A percentile compares a stretch with the other conserved stretches of the same genome.
Evolutionary conservation across 1,284 basidiomycete species (phyloP).

Genomic region (Pseudozyma sp.): DNA sequence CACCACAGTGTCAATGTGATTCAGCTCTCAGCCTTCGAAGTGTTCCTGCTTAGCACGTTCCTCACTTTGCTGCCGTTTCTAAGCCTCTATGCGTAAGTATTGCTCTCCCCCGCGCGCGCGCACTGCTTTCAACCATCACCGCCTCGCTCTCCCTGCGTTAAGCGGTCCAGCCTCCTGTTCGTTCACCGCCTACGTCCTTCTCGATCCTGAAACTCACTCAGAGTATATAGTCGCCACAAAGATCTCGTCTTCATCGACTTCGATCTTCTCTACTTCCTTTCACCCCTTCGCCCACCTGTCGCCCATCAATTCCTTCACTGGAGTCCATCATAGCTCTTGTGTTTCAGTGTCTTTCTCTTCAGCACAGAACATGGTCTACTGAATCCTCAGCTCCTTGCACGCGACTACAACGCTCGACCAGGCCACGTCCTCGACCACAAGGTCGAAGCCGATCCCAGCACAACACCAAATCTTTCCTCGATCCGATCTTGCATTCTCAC

Average conservation of each 20-base stretch:
- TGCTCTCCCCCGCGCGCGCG: not conserved
- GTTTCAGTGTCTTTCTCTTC: not conserved
- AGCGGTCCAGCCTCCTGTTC: not conserved
- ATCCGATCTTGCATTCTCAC: not conserved
- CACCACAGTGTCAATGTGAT: not conserved
- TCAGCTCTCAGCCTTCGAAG: not conserved
- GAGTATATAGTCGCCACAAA: slow-evolving; percentile 18
- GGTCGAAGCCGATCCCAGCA: not conserved
- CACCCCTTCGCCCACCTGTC: not conserved
- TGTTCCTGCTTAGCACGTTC: not conserved
- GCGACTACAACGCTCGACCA: slow-evolving; percentile 7
- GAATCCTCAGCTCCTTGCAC: slow-evolving; percentile 9
- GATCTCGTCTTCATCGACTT: not conserved
- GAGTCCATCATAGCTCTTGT: too few relatives aligned
- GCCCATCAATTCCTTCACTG: not conserved
- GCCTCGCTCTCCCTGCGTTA: not conserved
- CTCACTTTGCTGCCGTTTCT: not conserved
- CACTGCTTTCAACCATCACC: not conserved
- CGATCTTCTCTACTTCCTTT: not conserved
- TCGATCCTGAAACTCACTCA: too few relatives aligned
- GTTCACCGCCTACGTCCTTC: too few relatives aligned
- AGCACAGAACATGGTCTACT: slow-evolving; percentile 20
- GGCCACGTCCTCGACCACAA: slow-evolving; percentile 3
- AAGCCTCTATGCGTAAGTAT: not conserved
- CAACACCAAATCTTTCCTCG: not conserved